These are phyloP conservation scores for Gyrodon lividus DNA, from an alignment of 768 basidiomycete species.

Conservation along the genomic window DNA sequence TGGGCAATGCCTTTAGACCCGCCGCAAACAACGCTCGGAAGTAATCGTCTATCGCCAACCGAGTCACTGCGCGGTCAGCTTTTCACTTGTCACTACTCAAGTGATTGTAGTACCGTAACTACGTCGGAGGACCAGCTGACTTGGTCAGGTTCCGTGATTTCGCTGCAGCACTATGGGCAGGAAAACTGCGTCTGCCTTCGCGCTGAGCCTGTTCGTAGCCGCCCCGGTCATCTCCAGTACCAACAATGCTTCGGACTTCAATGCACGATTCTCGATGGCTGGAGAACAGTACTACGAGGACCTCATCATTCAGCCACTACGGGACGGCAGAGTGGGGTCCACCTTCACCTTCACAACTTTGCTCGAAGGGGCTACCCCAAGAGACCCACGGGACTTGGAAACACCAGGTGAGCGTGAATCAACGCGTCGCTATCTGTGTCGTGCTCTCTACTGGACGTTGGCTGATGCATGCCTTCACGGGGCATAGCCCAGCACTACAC, in stretches of 20 bases:
- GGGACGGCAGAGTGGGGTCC: conserved; percentile 80
- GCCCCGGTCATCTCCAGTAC: conserved; percentile 1
- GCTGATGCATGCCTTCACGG: not conserved
- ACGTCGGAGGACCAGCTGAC: not conserved
- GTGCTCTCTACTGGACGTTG: not conserved
- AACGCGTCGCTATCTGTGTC: not conserved
- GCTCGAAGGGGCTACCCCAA: conserved; percentile 50
- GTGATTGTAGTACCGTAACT: too few relatives aligned
- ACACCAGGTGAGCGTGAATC: conserved; percentile 45
- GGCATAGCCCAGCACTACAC: conserved; percentile 77
- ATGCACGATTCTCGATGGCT: not conserved
- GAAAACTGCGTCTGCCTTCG: conserved; percentile 1
- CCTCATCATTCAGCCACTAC: conserved; percentile 57
- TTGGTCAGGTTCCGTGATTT: too few relatives aligned
- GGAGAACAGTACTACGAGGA: conserved; percentile 46
- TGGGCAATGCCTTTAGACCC: not conserved
- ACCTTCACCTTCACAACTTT: conserved; percentile 78
- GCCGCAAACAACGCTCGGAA: not conserved
- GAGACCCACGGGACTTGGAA: conserved; percentile 51
- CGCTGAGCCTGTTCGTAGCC: conserved; percentile 10
- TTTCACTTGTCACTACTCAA: not conserved
- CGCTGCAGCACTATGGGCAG: not conserved
- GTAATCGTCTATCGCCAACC: not conserved
- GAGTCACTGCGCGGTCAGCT: not conserved
- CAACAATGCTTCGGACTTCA: not conserved